Base-by-base conservation (phyloP, 208 protist genomes). In the Zelonia costaricensis region DNA sequence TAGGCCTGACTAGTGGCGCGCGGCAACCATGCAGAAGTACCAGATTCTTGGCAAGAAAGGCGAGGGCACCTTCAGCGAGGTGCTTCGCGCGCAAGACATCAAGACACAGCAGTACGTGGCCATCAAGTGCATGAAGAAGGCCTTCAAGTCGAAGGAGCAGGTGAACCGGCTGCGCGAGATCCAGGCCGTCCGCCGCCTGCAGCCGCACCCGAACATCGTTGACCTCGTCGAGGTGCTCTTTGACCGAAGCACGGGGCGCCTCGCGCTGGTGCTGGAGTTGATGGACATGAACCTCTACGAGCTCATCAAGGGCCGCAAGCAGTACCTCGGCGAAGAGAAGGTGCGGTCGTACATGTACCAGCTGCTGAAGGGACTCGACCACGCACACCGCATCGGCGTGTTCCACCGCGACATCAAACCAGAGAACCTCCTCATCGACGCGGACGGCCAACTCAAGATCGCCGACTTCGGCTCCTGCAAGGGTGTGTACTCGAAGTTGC, bases 271-370 rank as follows among this genome's bases (percentile, higher is more conserved):
- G 23, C 98, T 99, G 77, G 98, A 99, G 72, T 69, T 99, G 16
- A 97, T 99, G 95, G 97, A 98, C 12, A 97, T 97, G 92, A 99
- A 99, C 70, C 74, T 99, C 8, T 99, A 99, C 74, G 96, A 99
- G 76, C 55, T 98, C 10, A 99, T 99, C 36, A 83, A 83, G 30
- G 84, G 86, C 1, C 58, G 97, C 16, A 66, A 78, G 43, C 91
- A 98, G 63, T 86, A 87, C 62, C 65, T 98, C 0, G 62, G 68
- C 4, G 88, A 98, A 44, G 86, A 94, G 36, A 84, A 97, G 59
- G 62, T 96, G 6, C 85, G 91, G 7, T 77, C 61, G 18, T 94
- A 90, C 71, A 93, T 97, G 74, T 95, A 98, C 66, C 83, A 97
- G 44, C 54, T 95, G 31, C 65, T 93, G 27, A 88, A 96, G 31